Base-by-base conservation (phyloP, 306 rosid species). In the Astragalus membranaceus region DNA sequence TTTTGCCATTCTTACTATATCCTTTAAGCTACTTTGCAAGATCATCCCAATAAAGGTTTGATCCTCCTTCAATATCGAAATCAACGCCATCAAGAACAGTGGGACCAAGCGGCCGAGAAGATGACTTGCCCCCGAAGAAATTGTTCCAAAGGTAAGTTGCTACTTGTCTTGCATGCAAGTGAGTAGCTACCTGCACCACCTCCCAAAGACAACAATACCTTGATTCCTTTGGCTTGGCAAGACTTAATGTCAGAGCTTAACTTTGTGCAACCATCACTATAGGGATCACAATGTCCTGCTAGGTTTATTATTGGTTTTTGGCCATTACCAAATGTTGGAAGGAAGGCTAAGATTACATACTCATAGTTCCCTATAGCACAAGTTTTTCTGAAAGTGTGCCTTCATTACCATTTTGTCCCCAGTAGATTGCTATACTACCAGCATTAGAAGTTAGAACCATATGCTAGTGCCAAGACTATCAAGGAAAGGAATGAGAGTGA, bases 21-120 rank as follows among this genome's bases (percentile, higher is more conserved):
- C 50, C 78, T 43, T 80, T 80, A 33, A 80, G 81, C 54, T 42
- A 70, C 75, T 50, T 75, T 4, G 84, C 84, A 35, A 80, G 81
- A 15, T 75, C 81, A 23, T 59, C 84, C 74, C 66, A 75, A 8
- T 80, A 42, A 0, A 64, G 52, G n/a, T 39, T 65, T 42, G 84
- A 39, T 9, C 81, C 80, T 17, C 81, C 81, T 41, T 80, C 84
- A 2, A 75, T 80, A 49, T 80, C 84, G 33, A 80, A 75, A 11
- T 80, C 84, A 5, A 75, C 67, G 10, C 84, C 89, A 6, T 85
- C 86, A 8, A 81, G 79, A 47, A 82, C 77, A 1, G 84, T 82
- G 0, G 74, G 68, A 1, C 88, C 86, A 0, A 85, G 75, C 1
- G 89, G 89, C 23, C 86, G 74, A 0, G 84, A 79, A 0, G 74